A percentile compares a stretch with the other conserved stretches of the same genome.
Evolutionary conservation across 352 stramenopile genomes (phyloP).

Genomic region (Pythium brassicae): DNA sequence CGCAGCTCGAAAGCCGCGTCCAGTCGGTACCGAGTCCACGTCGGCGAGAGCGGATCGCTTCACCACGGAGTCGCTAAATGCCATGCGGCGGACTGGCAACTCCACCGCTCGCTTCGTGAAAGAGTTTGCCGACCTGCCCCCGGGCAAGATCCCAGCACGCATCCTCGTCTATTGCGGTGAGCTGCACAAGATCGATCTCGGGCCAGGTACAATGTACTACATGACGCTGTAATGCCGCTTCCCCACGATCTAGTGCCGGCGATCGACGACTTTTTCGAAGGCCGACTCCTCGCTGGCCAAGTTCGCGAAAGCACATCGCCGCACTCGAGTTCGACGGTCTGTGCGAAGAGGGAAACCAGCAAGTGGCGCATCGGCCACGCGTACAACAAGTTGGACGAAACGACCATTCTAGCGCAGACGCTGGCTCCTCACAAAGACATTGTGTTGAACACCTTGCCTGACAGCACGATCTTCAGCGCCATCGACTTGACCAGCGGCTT

Average conservation of each 20-base stretch:
- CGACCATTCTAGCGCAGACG: constrained; percentile 22
- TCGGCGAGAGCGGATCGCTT: constrained; percentile 12
- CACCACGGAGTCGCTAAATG: constrained; percentile 11
- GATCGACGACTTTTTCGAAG: constrained; percentile 19
- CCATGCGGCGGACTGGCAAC: constrained; percentile 4
- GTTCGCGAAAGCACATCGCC: constrained; percentile 16
- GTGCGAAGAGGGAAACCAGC: constrained; percentile 19
- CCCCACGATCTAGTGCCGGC: constrained; percentile 18
- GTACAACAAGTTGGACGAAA: constrained; percentile 29
- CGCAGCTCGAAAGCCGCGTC: not conserved
- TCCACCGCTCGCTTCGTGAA: not conserved
- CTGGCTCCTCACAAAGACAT: constrained; percentile 27
- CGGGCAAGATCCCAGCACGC: constrained; percentile 12
- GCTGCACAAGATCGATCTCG: constrained; percentile 24
- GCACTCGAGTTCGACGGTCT: constrained; percentile 21
- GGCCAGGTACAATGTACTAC: constrained; percentile 22
- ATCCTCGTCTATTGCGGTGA: constrained; percentile 14
- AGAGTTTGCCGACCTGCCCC: constrained; percentile 4
- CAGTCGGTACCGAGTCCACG: constrained; percentile 10
- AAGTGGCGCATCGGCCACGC: constrained; percentile 26
- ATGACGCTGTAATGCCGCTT: constrained; percentile 22
- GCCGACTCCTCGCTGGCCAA: constrained; percentile 6
- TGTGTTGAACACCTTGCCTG: constrained; percentile 17
- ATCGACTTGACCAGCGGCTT: constrained; percentile 27
- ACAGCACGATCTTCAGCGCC: constrained; percentile 23